A percentile compares a stretch with the other conserved stretches of the same genome.
Evolutionary conservation across 2,329 filamentous ascomycete genomes (phyloP).

Genomic region (Exutisphaerella laricina): DNA sequence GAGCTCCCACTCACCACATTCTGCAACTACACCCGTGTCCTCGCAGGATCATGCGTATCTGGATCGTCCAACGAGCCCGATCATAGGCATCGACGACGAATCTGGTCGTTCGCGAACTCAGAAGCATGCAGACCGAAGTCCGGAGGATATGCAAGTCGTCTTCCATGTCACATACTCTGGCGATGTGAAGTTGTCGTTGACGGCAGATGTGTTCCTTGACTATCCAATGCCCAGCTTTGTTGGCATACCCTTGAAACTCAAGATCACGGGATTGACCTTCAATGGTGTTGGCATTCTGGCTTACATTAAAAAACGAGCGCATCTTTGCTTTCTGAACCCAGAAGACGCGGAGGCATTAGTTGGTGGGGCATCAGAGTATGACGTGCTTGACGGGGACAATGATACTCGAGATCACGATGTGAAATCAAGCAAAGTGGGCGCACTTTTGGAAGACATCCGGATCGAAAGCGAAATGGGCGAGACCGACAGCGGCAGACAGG

Average conservation of each 20-base stretch:
- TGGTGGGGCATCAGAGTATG: slow-evolving; percentile 39
- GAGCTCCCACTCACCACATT: slow-evolving; percentile 44
- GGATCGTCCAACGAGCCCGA: slow-evolving; percentile 20
- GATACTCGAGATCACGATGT: slow-evolving; percentile 1
- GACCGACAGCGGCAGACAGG: slow-evolving; percentile 85
- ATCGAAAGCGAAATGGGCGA: slow-evolving; percentile 98
- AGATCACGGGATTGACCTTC: slow-evolving; percentile 91
- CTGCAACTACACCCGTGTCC: slow-evolving; percentile 41
- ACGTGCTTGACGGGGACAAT: slow-evolving; percentile 25
- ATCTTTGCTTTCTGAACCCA: slow-evolving; percentile 90
- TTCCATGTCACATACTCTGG: slow-evolving; percentile 87
- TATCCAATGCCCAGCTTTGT: slow-evolving; percentile 99
- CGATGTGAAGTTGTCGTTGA: slow-evolving; percentile 79
- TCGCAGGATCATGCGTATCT: slow-evolving; percentile 35
- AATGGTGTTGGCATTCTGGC: slow-evolving; percentile 91
- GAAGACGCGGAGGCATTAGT: slow-evolving; percentile 74
- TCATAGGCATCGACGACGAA: slow-evolving; percentile 22
- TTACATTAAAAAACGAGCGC: slow-evolving; percentile 79
- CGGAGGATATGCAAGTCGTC: slow-evolving; percentile 87
- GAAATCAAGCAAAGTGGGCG: slow-evolving; percentile 47
- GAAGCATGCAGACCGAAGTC: slow-evolving; percentile 63
- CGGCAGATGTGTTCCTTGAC: slow-evolving; percentile 90
- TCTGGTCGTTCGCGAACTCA: slow-evolving; percentile 33
- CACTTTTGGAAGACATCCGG: slow-evolving; percentile 82
- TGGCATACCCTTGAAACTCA: slow-evolving; percentile 86